A percentile compares a stretch with the other conserved stretches of the same genome.
Conservation (phyloP, 2,329 filamentous ascomycete species). For the Didymella lethalis region DNA sequence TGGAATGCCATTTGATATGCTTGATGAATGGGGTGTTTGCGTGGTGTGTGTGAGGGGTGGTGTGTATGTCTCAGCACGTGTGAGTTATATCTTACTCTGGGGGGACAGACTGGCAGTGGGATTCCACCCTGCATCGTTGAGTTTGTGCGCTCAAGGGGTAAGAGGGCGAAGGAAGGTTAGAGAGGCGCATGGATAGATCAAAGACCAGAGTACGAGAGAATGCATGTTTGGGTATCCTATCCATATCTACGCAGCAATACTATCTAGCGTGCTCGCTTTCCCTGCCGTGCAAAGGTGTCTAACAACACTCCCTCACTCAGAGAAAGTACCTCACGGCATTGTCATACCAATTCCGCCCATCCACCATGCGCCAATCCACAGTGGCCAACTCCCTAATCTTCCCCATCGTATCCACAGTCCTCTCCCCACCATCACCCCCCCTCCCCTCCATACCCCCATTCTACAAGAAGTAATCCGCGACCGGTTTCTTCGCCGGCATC, state of each 20-base stretch:
- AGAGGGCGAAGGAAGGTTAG: too few relatives aligned
- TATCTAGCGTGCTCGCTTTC: background rate
- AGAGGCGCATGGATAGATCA: too few relatives aligned
- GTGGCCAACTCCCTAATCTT: background rate
- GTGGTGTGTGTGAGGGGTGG: too few relatives aligned
- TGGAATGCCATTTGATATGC: too few relatives aligned
- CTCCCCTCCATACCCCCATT: background rate
- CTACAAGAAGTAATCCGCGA: slow-evolving; percentile 91
- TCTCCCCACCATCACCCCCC: background rate
- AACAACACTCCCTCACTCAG: background rate
- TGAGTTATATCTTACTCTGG: too few relatives aligned
- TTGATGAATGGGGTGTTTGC: too few relatives aligned
- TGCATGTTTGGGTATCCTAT: too few relatives aligned
- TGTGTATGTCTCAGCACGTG: too few relatives aligned
- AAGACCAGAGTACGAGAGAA: too few relatives aligned
- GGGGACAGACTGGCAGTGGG: too few relatives aligned
- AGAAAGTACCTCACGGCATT: background rate
- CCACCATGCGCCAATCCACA: background rate
- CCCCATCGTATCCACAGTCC: background rate
- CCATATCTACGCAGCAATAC: background rate
- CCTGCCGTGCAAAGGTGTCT: background rate
- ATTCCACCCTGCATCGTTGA: too few relatives aligned
- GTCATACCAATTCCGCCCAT: background rate
- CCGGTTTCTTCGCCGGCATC: slow-evolving; percentile 98
- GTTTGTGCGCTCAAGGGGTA: too few relatives aligned